Evolutionary conservation across 306 rosid genomes (phyloP).

Genomic region (Castanospermum australe): DNA sequence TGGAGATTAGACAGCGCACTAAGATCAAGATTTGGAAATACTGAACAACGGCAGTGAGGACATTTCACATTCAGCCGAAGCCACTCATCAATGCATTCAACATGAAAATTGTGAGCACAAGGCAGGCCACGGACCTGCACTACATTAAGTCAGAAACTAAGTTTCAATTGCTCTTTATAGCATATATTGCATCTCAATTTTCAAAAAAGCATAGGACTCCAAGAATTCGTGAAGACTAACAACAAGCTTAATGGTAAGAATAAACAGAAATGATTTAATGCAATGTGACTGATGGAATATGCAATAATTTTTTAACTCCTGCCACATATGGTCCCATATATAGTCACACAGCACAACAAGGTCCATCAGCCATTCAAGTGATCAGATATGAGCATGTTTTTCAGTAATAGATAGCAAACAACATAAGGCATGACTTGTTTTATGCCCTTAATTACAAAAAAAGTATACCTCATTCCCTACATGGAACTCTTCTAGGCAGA

Average conservation of each 20-base stretch:
- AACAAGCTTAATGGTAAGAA: not conserved
- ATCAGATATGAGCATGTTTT: not conserved
- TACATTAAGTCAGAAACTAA: conserved; percentile 26
- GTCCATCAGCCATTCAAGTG: conserved; percentile 8
- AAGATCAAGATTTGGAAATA: conserved; percentile 91
- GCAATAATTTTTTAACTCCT: not conserved
- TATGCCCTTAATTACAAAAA: not conserved
- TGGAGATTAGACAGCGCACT: conserved; percentile 78
- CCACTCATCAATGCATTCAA: conserved; percentile 91
- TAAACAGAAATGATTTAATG: not conserved
- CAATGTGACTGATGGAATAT: not conserved
- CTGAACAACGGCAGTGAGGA: conserved; percentile 88
- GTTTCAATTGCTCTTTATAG: not conserved
- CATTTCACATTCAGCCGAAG: conserved; percentile 90
- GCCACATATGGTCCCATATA: not conserved
- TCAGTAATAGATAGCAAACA: not conserved
- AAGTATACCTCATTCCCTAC: conserved; percentile 75
- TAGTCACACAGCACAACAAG: not conserved
- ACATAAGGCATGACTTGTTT: not conserved
- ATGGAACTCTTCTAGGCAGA: conserved; percentile 82
- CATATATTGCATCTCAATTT: conserved; percentile 2
- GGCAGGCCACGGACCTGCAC: conserved; percentile 91
- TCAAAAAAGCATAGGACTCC: not conserved
- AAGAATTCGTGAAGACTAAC: not conserved
- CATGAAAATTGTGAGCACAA: conserved; percentile 90